phyloP scores from a whole-genome alignment of 2,329 filamentous ascomycete genomes.

The Ophiocordyceps robertsii region DNA sequence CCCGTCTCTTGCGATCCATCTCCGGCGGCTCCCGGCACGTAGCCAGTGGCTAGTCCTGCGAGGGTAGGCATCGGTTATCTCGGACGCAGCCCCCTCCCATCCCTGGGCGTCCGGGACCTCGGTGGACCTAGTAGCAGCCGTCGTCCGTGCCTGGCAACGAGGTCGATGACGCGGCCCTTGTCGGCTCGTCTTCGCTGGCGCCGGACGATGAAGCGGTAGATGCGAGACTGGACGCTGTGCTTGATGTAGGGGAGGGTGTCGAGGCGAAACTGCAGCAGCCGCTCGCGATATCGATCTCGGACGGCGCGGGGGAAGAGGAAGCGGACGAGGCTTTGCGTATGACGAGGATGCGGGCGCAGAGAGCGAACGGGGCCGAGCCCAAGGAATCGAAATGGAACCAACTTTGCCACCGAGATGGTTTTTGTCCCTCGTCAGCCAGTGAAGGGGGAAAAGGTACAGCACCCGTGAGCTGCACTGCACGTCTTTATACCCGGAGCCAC shows the following conservation, averaged over 20 bases:
- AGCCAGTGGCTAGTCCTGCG: slow-evolving; percentile 11
- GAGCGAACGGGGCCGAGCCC: slow-evolving; percentile 14
- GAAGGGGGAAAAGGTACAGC: neutral
- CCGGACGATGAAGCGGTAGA: slow-evolving; percentile 61
- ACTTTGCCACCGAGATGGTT: slow-evolving; percentile 8
- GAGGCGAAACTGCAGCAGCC: slow-evolving; percentile 57
- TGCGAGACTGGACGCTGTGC: slow-evolving; percentile 56
- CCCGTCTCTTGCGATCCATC: slow-evolving; percentile 11
- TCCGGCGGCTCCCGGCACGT: slow-evolving; percentile 12
- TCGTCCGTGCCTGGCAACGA: slow-evolving; percentile 25
- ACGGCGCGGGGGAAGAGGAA: slow-evolving; percentile 54
- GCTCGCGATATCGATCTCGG: slow-evolving; percentile 49
- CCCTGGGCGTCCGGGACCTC: slow-evolving; percentile 7
- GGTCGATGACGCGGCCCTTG: slow-evolving; percentile 31
- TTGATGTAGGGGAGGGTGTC: slow-evolving; percentile 61
- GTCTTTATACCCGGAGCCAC: too few species aligned
- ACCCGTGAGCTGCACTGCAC: too few species aligned
- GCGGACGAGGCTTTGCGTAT: slow-evolving; percentile 40
- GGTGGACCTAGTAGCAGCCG: slow-evolving; percentile 29
- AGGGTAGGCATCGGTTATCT: slow-evolving; percentile 16
- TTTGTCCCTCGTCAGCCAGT: neutral
- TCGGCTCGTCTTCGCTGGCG: slow-evolving; percentile 43
- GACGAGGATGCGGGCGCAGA: slow-evolving; percentile 19
- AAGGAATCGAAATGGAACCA: slow-evolving; percentile 32
- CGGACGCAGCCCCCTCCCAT: slow-evolving; percentile 17